A percentile compares a stretch with the other conserved stretches of the same genome.
Evolutionary conservation across 306 rosid species (phyloP).

Genomic region (Medicago ruthenica): DNA sequence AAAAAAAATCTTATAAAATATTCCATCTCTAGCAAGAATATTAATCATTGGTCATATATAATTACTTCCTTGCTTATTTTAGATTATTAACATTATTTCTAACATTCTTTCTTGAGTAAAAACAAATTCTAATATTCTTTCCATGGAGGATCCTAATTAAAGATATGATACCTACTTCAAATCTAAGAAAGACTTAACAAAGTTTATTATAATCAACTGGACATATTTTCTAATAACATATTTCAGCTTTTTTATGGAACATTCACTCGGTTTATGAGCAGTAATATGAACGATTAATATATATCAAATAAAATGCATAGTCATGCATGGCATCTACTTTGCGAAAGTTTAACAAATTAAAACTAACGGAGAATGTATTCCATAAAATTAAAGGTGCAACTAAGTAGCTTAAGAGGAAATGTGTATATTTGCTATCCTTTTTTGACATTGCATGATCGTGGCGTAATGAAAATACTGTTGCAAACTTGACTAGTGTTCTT

Average conservation of each 20-base stretch:
- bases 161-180: constrained; percentile 33
- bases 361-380: constrained; percentile 45
- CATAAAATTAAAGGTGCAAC: constrained; percentile 45
- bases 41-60: too few species aligned
- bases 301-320: constrained; percentile 24
- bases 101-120: background rate
- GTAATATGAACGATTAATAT: constrained; percentile 38
- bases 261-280: constrained; percentile 27
- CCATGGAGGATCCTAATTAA: background rate
- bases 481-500: background rate
- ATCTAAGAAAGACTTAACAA: background rate
- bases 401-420: constrained; percentile 31
- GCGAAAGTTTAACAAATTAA: constrained; percentile 39
- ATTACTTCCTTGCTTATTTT: too few species aligned
- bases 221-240: background rate
- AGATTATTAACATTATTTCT: background rate
- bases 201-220: constrained; percentile 9
- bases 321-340: constrained; percentile 41
- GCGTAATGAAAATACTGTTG: background rate
- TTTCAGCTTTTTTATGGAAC: background rate
- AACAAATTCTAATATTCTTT: background rate
- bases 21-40: too few species aligned
- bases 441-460: background rate
- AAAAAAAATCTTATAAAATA: too few species aligned
- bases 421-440: background rate